These are phyloP conservation scores for Viridothelium virens DNA, from an alignment of 495 filamentous ascomycete genomes.

Conservation along the genomic window DNA sequence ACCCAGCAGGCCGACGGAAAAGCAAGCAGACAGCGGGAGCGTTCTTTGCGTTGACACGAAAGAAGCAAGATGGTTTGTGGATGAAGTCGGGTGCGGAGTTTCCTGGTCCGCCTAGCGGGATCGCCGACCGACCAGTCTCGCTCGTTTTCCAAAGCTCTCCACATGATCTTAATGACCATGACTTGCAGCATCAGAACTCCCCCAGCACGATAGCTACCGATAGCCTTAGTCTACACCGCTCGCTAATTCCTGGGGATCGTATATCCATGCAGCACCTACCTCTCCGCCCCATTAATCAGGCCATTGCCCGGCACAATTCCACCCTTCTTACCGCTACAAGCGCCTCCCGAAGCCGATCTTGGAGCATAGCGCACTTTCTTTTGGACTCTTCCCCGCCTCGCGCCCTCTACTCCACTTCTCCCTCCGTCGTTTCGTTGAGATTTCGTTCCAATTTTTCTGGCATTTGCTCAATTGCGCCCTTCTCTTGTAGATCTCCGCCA, in stretches of 20 bases:
- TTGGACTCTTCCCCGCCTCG: background rate
- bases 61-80: background rate
- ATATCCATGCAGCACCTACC: conserved; percentile 5
- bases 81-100: background rate
- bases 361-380: background rate
- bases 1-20: background rate
- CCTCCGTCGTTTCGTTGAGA: background rate
- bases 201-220: too few relatives aligned
- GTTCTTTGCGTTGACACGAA: background rate
- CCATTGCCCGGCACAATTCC: background rate
- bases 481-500: background rate
- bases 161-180: background rate
- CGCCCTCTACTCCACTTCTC: background rate
- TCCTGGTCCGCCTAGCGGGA: background rate
- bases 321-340: background rate
- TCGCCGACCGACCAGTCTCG: too few relatives aligned
- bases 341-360: background rate
- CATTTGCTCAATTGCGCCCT: background rate
- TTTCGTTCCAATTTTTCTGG: background rate
- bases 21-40: background rate
- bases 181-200: background rate
- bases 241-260: conserved; percentile 2
- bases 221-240: background rate
- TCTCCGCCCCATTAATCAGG: background rate
- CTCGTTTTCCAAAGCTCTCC: background rate